Evolutionary conservation across 495 filamentous ascomycete species (phyloP), one percentile per base, ranked within the genome.

Genomic region (Pyronema omphalodes): DNA sequence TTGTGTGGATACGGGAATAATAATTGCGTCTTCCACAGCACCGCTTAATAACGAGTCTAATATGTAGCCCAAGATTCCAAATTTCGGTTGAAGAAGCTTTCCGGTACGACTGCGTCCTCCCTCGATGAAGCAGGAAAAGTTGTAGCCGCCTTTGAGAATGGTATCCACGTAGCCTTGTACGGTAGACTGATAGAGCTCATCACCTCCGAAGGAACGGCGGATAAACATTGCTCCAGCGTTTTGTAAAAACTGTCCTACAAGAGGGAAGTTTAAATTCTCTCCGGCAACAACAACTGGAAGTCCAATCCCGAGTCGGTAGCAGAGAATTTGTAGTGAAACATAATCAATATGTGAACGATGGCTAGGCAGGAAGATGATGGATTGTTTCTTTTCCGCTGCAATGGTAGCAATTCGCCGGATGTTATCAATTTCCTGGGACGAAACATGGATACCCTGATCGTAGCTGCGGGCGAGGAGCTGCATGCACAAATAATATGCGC

Each of bases 201-300:
- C 91, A 48, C 94, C 84, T 23, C 86, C 87, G 68, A 98, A 98
- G 47, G 82, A 87, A 49, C 91, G 70, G 48, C 91, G 77, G 65
- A 98, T 95, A 75, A 82, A 98, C 87, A 98, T 94, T 14, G 91
- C 91, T 37, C 88, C 82, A 41, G 91, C 91, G 71, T 94, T 83
- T 61, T 98, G 91, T 44, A 98, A 72, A 66, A 96, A 95, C 9
- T 78, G 73, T 1, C 91, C 91, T 0, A 98, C 76, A 3, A 93
- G 62, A 0, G 91, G 91, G 56, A 98, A 86, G 66, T 96, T 98
- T 41, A 98, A 68, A 62, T 98, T 98, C 57, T 98, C 89, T 0
- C 91, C 91, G 0, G 91, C 86, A 0, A 98, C 88, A 11, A 98
- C 83, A n/a, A 88, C 83, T 0, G 91, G 91, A 6, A 96, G 70